Evolutionary conservation across 2,329 filamentous ascomycete genomes (phyloP).

Genomic region (Exophiala viscosa): DNA sequence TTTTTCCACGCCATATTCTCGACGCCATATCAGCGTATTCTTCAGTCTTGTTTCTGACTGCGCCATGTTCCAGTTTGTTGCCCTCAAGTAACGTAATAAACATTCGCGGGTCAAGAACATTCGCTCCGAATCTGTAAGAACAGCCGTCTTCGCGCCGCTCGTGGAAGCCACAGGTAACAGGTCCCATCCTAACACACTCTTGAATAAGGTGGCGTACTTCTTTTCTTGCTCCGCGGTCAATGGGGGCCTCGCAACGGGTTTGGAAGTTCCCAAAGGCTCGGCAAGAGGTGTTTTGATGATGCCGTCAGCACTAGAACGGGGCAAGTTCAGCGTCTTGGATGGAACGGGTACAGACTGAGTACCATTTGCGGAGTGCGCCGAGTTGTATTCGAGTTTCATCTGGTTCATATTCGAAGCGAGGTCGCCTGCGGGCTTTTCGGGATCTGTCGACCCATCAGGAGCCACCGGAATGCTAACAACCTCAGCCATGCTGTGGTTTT

Average conservation of each 20-base stretch:
- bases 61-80: slow-evolving; percentile 80
- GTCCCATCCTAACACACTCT: slow-evolving; percentile 66
- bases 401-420: slow-evolving; percentile 13
- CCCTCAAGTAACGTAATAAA: slow-evolving; percentile 85
- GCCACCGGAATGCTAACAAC: slow-evolving; percentile 1
- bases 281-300: slow-evolving; percentile 56
- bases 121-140: slow-evolving; percentile 73
- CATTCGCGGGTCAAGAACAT: slow-evolving; percentile 92
- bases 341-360: neutral
- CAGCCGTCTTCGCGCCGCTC: slow-evolving; percentile 55
- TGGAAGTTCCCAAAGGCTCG: slow-evolving; percentile 55
- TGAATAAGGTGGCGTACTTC: slow-evolving; percentile 77
- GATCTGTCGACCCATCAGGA: slow-evolving; percentile 10
- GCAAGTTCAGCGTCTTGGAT: slow-evolving; percentile 30
- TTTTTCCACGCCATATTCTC: slow-evolving; percentile 79
- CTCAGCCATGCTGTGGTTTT: slow-evolving; percentile 12
- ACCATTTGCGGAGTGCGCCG: neutral
- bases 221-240: slow-evolving; percentile 72
- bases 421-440: slow-evolving; percentile 21
- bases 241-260: slow-evolving; percentile 53
- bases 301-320: slow-evolving; percentile 37
- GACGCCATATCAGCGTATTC: slow-evolving; percentile 78
- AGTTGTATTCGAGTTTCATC: slow-evolving; percentile 11
- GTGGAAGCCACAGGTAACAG: slow-evolving; percentile 63
- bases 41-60: slow-evolving; percentile 76